Evolutionary conservation across 257 asterid species (phyloP).

Genomic region (Nicotiana undulata): DNA sequence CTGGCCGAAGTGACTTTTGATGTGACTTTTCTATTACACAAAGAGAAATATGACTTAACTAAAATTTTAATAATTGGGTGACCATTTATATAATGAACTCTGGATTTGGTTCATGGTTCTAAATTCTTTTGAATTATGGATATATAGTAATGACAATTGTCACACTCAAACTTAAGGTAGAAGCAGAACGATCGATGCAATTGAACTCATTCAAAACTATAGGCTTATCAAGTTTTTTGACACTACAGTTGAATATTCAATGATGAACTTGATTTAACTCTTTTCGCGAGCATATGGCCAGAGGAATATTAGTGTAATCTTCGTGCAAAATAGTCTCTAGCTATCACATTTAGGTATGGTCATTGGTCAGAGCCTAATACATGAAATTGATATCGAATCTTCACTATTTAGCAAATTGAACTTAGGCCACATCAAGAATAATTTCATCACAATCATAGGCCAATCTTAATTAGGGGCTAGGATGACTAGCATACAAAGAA

Average conservation of each 20-base stretch:
- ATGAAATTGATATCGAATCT: background rate
- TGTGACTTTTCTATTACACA: no score
- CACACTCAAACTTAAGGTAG: background rate
- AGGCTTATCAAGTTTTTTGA: no score
- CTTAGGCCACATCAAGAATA: background rate
- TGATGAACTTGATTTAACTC: background rate
- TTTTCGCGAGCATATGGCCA: background rate
- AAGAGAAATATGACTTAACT: no score
- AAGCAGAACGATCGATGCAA: background rate
- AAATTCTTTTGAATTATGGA: background rate
- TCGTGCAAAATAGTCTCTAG: background rate
- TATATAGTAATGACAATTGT: no score
- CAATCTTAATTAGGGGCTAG: background rate
- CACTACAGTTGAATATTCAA: background rate
- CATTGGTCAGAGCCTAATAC: background rate
- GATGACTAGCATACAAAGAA: background rate
- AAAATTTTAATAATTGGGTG: no score
- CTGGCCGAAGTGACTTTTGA: no score
- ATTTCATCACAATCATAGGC: background rate
- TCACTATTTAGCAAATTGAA: background rate
- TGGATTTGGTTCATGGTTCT: background rate
- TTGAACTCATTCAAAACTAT: background rate
- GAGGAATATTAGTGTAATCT: background rate
- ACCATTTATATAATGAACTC: no score
- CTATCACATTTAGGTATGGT: background rate